These are phyloP conservation scores for Xylaria hypoxylon DNA, from an alignment of 2,329 filamentous ascomycete genomes.

Conservation along the genomic window DNA sequence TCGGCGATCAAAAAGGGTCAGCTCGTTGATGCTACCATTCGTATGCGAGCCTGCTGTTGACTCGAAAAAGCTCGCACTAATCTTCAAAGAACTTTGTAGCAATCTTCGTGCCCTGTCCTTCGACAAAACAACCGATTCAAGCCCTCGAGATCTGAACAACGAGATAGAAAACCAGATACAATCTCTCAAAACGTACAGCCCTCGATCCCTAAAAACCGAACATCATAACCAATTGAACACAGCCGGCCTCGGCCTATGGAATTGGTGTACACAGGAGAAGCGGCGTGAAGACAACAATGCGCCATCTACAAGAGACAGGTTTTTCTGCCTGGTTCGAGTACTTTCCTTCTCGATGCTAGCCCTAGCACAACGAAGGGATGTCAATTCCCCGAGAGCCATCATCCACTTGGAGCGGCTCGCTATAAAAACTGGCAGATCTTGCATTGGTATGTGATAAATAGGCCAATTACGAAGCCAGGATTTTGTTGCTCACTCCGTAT, in stretches of 20 bases:
- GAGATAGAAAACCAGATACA: slow-evolving; percentile 57
- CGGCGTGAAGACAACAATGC: slow-evolving; percentile 49
- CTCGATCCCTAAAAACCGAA: slow-evolving; percentile 48
- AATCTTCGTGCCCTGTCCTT: slow-evolving; percentile 48
- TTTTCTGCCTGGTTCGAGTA: slow-evolving; percentile 58
- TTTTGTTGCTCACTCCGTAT: slow-evolving; percentile 36
- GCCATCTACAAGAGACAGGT: slow-evolving; percentile 43
- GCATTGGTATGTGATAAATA: slow-evolving; percentile 64
- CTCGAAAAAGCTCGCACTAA: slow-evolving; percentile 11
- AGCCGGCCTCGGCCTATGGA: slow-evolving; percentile 73
- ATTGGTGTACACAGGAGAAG: slow-evolving; percentile 67
- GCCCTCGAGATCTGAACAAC: slow-evolving; percentile 52
- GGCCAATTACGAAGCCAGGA: slow-evolving; percentile 31
- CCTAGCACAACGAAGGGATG: slow-evolving; percentile 57
- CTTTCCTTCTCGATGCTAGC: slow-evolving; percentile 78
- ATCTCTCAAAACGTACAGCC: slow-evolving; percentile 50
- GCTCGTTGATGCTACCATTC: slow-evolving; percentile 30
- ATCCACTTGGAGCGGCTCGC: slow-evolving; percentile 71
- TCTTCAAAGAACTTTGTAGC: slow-evolving; percentile 44
- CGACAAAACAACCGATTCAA: slow-evolving; percentile 43
- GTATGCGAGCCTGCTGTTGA: slow-evolving; percentile 18
- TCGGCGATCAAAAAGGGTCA: slow-evolving; percentile 25
- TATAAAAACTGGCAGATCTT: slow-evolving; percentile 72
- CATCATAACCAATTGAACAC: slow-evolving; percentile 64
- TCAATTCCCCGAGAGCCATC: slow-evolving; percentile 52